These are phyloP conservation scores for Aspergillus japonicus DNA, from an alignment of 2,329 filamentous ascomycete species.

Conservation along the genomic window DNA sequence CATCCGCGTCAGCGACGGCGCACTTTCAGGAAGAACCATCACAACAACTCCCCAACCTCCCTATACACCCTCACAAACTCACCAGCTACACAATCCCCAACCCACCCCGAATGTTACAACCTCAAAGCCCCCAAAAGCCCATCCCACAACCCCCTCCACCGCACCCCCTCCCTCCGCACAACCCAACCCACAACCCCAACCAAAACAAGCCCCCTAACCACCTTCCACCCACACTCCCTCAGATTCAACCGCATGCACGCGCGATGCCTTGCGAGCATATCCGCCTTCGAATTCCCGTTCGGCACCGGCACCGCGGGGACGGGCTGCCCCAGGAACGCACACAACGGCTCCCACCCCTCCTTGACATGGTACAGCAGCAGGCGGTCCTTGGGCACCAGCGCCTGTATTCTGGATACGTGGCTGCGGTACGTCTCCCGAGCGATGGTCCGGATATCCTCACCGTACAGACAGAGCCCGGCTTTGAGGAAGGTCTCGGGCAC, in stretches of 20 bases:
- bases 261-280: background rate
- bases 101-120: too few species aligned
- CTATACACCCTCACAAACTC: too few species aligned
- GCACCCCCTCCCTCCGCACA: background rate
- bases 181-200: background rate
- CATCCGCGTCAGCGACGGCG: too few species aligned
- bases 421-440: constrained; percentile 29
- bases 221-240: background rate
- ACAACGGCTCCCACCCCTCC: constrained; percentile 50
- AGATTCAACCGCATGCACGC: background rate
- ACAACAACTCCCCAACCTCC: too few species aligned
- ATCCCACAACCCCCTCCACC: background rate
- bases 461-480: constrained; percentile 1
- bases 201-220: background rate
- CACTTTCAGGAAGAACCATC: too few species aligned
- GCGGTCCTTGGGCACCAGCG: constrained; percentile 39
- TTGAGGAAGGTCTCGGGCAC: background rate
- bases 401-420: constrained; percentile 48
- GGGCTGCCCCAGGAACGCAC: constrained; percentile 44
- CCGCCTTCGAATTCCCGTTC: constrained; percentile 6
- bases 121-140: too few species aligned
- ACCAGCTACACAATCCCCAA: too few species aligned
- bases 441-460: background rate
- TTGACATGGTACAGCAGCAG: constrained; percentile 47
- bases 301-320: constrained; percentile 10